A percentile compares a stretch with the other conserved stretches of the same genome.
Conservation (phyloP, 345 rosid species). For the Limnanthes douglasii region DNA sequence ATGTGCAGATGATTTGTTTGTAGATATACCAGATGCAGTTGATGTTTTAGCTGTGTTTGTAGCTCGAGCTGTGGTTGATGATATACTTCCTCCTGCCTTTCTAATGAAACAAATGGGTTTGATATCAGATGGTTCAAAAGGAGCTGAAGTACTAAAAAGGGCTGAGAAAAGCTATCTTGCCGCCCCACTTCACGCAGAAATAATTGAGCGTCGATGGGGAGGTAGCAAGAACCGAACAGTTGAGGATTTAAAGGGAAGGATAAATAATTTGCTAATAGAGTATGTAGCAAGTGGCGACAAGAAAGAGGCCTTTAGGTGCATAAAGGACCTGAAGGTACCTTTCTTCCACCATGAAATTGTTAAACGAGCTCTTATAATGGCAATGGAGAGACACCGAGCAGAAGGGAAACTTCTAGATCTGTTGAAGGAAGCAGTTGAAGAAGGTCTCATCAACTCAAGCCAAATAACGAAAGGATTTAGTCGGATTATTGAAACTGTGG, state of each 20-base stretch:
- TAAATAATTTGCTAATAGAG: conserved; percentile 46
- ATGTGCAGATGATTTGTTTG: conserved; percentile 66
- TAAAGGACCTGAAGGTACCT: conserved; percentile 66
- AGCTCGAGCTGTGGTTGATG: conserved; percentile 85
- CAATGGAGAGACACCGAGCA: conserved; percentile 53
- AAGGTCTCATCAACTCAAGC: conserved; percentile 62
- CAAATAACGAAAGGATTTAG: conserved; percentile 66
- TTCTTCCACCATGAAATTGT: conserved; percentile 87
- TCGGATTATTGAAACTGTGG: conserved; percentile 53
- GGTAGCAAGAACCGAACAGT: conserved; percentile 66
- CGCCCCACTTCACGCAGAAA: conserved; percentile 67
- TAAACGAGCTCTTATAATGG: conserved; percentile 54
- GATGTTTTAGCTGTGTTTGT: conserved; percentile 65
- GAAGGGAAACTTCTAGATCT: conserved; percentile 40
- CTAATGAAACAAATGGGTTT: conserved; percentile 34
- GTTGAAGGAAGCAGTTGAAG: conserved; percentile 49
- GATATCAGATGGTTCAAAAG: conserved; percentile 36
- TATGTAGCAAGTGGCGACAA: conserved; percentile 58
- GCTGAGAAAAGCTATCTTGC: conserved; percentile 69
- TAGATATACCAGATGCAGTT: conserved; percentile 66
- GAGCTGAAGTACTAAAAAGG: conserved; percentile 41
- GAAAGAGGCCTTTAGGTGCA: conserved; percentile 65
- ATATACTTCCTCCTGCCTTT: conserved; percentile 73
- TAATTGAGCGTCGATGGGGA: conserved; percentile 68
- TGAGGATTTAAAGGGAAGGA: conserved; percentile 65